phyloP scores from a whole-genome alignment of 768 basidiomycete genomes.

The Chalciporus pseudorubinellus region DNA sequence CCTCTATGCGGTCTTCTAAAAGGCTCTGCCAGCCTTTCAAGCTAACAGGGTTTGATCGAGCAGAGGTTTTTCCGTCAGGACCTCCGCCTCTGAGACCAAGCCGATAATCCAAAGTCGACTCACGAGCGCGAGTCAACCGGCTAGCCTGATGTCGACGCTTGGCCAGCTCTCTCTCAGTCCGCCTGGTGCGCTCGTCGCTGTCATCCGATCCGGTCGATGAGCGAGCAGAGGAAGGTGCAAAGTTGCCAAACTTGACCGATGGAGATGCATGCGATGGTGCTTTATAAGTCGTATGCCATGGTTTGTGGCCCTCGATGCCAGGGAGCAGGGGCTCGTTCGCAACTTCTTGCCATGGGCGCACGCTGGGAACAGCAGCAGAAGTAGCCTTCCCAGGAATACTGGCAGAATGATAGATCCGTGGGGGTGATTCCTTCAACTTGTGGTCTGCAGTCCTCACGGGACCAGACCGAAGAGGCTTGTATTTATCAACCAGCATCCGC shows the following conservation, averaged over 20 bases:
- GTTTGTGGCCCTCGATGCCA: slow-evolving; percentile 53
- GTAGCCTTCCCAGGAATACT: neutral
- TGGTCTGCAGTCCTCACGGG: slow-evolving; percentile 60
- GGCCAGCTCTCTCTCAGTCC: slow-evolving; percentile 47
- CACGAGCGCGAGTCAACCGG: slow-evolving; percentile 59
- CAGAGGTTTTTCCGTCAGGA: slow-evolving; percentile 4
- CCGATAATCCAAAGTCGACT: slow-evolving; percentile 74
- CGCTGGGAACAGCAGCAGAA: neutral
- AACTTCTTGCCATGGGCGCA: slow-evolving; percentile 7
- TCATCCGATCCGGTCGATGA: slow-evolving; percentile 13
- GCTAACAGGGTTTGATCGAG: slow-evolving; percentile 53
- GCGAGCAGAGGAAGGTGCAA: slow-evolving; percentile 32
- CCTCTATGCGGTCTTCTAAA: slow-evolving; percentile 81
- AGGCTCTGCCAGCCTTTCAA: slow-evolving; percentile 75
- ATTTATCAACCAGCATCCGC: slow-evolving; percentile 84
- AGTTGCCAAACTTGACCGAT: slow-evolving; percentile 51
- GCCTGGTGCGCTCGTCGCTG: slow-evolving; percentile 39
- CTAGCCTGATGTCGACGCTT: slow-evolving; percentile 54
- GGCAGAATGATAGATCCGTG: slow-evolving; percentile 31
- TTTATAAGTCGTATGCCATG: slow-evolving; percentile 70
- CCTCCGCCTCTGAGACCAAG: slow-evolving; percentile 48
- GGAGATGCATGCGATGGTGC: slow-evolving; percentile 53
- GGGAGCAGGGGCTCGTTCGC: slow-evolving; percentile 53
- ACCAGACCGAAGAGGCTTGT: slow-evolving; percentile 74
- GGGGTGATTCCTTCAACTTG: slow-evolving; percentile 54